phyloP scores from a whole-genome alignment of 176 grass and related monocot species.

The Hsuehochloa calcarea region DNA sequence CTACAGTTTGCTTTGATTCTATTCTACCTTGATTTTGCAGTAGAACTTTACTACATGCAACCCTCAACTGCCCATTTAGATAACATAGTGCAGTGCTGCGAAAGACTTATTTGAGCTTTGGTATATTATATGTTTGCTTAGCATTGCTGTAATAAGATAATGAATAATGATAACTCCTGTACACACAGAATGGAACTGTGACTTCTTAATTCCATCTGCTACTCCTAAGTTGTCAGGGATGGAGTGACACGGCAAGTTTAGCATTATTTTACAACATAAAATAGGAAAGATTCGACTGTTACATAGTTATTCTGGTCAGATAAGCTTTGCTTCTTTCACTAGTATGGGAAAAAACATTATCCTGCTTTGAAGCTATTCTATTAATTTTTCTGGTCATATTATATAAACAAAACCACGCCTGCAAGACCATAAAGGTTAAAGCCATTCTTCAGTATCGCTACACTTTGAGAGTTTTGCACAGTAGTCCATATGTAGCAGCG shows the following conservation, averaged over 20 bases:
- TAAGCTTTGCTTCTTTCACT: not conserved
- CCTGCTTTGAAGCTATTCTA: not conserved
- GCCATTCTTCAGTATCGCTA: not conserved
- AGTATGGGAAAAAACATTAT: not conserved
- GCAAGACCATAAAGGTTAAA: not conserved
- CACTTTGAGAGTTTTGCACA: not conserved
- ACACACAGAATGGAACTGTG: not conserved
- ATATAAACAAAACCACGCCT: not conserved
- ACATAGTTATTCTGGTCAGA: not conserved
- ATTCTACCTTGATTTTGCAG: slow-evolving; percentile 1
- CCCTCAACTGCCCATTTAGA: not conserved
- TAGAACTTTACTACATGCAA: not conserved
- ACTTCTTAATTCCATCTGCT: not conserved
- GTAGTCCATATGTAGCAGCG: not conserved
- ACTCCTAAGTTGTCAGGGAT: not conserved
- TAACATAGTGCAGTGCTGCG: not conserved
- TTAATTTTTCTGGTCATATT: not conserved
- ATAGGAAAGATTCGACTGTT: not conserved
- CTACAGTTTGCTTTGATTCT: not conserved
- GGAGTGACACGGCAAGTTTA: not conserved
- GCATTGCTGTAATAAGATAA: slow-evolving; percentile 1
- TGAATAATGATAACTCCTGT: not conserved
- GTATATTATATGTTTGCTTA: not conserved
- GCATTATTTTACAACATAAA: not conserved
- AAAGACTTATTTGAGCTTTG: not conserved